These are phyloP conservation scores for Beauveria scarabaeidicola DNA, from an alignment of 2,329 filamentous ascomycete genomes.

Conservation along the genomic window DNA sequence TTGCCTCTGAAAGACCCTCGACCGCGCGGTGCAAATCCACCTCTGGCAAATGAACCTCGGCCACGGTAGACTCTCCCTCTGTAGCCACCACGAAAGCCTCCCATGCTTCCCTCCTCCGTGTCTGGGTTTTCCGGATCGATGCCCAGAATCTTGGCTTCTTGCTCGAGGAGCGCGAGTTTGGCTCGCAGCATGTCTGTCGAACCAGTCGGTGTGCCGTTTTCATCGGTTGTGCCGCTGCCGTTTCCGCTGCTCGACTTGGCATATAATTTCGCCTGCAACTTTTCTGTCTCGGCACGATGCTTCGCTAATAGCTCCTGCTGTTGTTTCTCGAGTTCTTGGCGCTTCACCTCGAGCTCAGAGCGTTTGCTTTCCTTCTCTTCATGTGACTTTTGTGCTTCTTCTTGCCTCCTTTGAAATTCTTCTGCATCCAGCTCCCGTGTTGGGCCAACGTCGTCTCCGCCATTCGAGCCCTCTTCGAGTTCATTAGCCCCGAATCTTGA, in stretches of 20 bases:
- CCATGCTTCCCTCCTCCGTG: conserved; percentile 25
- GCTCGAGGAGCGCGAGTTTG: conserved; percentile 63
- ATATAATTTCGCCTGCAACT: conserved; percentile 46
- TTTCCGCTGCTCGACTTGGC: conserved; percentile 15
- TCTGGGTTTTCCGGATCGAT: conserved; percentile 47
- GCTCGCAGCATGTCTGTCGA: conserved; percentile 58
- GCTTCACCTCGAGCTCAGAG: conserved; percentile 53
- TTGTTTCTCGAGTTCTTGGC: conserved; percentile 56
- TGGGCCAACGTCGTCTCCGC: conserved; percentile 14
- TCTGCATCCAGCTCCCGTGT: conserved; percentile 56
- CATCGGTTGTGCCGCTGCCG: conserved; percentile 22
- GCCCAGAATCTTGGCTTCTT: conserved; percentile 61
- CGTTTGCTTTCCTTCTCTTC: conserved; percentile 57
- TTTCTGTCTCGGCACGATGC: conserved; percentile 59
- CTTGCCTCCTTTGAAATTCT: conserved; percentile 59
- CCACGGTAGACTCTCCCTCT: conserved; percentile 24
- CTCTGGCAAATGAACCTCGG: conserved; percentile 32
- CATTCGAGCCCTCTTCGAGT: background rate
- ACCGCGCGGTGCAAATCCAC: conserved; percentile 24
- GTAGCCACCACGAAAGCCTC: conserved; percentile 25
- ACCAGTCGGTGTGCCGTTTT: conserved; percentile 19
- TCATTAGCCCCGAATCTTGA: conserved; percentile 20
- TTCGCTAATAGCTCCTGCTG: conserved; percentile 52
- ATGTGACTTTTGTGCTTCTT: conserved; percentile 60
- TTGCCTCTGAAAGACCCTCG: conserved; percentile 33